Evolutionary conservation across 352 stramenopile genomes (phyloP).

Genomic region (Pythium plurisporium): DNA sequence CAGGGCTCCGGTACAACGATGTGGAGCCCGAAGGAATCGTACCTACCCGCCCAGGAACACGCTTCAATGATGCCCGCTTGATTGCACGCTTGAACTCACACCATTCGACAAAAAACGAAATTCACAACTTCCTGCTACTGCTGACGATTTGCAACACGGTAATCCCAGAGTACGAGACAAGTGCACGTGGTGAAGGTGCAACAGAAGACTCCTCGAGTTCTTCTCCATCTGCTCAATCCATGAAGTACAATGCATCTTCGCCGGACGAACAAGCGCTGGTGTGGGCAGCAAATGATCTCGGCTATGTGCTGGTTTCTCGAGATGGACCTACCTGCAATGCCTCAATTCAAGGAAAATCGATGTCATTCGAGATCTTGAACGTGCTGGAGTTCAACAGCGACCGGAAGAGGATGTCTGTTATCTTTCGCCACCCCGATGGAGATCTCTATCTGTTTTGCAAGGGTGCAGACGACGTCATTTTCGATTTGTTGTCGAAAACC

Average conservation of each 20-base stretch:
- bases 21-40: slow-evolving; percentile 54
- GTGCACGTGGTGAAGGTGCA: not conserved
- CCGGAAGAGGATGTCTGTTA: slow-evolving; percentile 98
- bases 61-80: slow-evolving; percentile 76
- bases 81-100: slow-evolving; percentile 69
- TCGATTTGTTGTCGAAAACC: slow-evolving; percentile 59
- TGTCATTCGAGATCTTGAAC: slow-evolving; percentile 92
- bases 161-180: slow-evolving; percentile 64
- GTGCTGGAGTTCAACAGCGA: slow-evolving; percentile 98
- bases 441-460: slow-evolving; percentile 83
- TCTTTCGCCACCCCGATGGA: slow-evolving; percentile 84
- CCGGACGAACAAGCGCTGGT: slow-evolving; percentile 82
- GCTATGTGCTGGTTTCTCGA: slow-evolving; percentile 59
- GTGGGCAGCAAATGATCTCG: slow-evolving; percentile 66
- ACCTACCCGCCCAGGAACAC: slow-evolving; percentile 47
- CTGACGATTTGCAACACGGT: slow-evolving; percentile 87
- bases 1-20: slow-evolving; percentile 88
- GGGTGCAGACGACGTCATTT: slow-evolving; percentile 75
- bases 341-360: slow-evolving; percentile 50
- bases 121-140: slow-evolving; percentile 80
- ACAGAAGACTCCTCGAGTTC: not conserved
- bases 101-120: slow-evolving; percentile 81
- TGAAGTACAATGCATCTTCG: slow-evolving; percentile 85
- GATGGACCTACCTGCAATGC: slow-evolving; percentile 68
- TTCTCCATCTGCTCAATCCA: slow-evolving; percentile 7